Percentiles rank a stretch among this genome's conserved stretches.
These are phyloP conservation scores for Fusarium sterilihyphosum DNA, from an alignment of 2,329 filamentous ascomycete species.

Conservation along the genomic window DNA sequence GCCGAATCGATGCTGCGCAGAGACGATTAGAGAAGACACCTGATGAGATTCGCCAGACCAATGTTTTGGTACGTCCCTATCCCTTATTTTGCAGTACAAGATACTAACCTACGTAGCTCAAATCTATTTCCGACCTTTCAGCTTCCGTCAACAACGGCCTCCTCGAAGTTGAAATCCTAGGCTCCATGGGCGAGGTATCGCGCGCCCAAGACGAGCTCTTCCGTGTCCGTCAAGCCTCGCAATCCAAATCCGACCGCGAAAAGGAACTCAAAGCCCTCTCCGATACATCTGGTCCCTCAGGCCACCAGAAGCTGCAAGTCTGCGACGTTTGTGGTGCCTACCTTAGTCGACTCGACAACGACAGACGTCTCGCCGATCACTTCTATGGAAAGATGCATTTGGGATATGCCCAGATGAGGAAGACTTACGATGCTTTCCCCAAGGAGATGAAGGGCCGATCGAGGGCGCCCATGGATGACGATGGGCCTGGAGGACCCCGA, in stretches of 20 bases:
- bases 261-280: slow-evolving; percentile 88
- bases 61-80: slow-evolving; percentile 68
- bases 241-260: slow-evolving; percentile 84
- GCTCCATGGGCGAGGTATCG: slow-evolving; percentile 81
- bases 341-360: slow-evolving; percentile 90
- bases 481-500: slow-evolving; percentile 58
- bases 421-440: slow-evolving; percentile 86
- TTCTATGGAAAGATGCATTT: slow-evolving; percentile 99
- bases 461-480: slow-evolving; percentile 65
- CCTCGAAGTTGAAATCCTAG: slow-evolving; percentile 85
- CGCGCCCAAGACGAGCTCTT: slow-evolving; percentile 88
- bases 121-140: slow-evolving; percentile 83
- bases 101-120: slow-evolving; percentile 61
- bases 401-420: slow-evolving; percentile 97
- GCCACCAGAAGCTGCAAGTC: slow-evolving; percentile 97
- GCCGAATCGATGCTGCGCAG: slow-evolving; percentile 90
- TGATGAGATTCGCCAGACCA: slow-evolving; percentile 96
- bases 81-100: accelerated
- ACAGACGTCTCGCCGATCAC: slow-evolving; percentile 91
- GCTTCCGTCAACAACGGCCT: slow-evolving; percentile 83
- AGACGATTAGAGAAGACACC: slow-evolving; percentile 94
- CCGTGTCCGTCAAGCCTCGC: slow-evolving; percentile 81
- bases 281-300: slow-evolving; percentile 91
- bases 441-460: slow-evolving; percentile 83
- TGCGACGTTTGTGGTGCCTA: slow-evolving; percentile 99